These are phyloP conservation scores for Zygosaccharomyces kombuchaensis DNA, from an alignment of 805 yeast species.

Conservation along the genomic window DNA sequence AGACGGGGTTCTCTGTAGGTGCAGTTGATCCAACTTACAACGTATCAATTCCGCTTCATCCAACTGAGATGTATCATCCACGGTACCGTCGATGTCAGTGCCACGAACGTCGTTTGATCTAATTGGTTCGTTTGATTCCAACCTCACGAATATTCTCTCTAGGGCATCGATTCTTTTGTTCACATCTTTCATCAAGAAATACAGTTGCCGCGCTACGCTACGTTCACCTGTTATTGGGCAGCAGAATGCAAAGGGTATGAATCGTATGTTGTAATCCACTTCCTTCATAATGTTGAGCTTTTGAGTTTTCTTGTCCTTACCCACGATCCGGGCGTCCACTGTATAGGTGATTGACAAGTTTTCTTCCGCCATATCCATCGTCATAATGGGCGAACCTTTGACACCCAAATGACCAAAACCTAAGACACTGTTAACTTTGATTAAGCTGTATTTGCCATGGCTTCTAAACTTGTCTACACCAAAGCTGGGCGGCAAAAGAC, in stretches of 20 bases:
- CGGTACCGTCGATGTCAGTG: slow-evolving; percentile 28
- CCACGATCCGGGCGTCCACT: slow-evolving; percentile 54
- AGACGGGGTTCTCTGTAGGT: slow-evolving; percentile 23
- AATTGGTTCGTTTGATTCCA: slow-evolving; percentile 25
- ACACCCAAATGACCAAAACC: slow-evolving; percentile 50
- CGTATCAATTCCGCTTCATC: slow-evolving; percentile 25
- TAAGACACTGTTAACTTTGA: slow-evolving; percentile 31
- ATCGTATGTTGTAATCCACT: slow-evolving; percentile 37
- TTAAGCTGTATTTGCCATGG: slow-evolving; percentile 31
- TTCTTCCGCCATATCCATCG: slow-evolving; percentile 47
- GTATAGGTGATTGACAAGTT: slow-evolving; percentile 47
- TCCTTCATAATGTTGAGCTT: slow-evolving; percentile 35
- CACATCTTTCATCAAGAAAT: slow-evolving; percentile 22
- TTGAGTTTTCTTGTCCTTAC: slow-evolving; percentile 36
- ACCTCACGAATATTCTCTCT: slow-evolving; percentile 21
- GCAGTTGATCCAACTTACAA: slow-evolving; percentile 31
- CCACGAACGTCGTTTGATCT: slow-evolving; percentile 24
- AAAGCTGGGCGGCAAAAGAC: slow-evolving; percentile 40
- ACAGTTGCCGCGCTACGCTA: slow-evolving; percentile 22
- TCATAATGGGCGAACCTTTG: slow-evolving; percentile 51
- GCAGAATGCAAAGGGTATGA: slow-evolving; percentile 40
- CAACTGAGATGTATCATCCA: slow-evolving; percentile 19
- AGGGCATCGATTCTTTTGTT: slow-evolving; percentile 29
- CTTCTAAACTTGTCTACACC: slow-evolving; percentile 36
- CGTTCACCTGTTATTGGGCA: slow-evolving; percentile 21